Evolutionary conservation across 441 rosid genomes (phyloP), one percentile per base, ranked within the genome.

Genomic region (Arabidopsis hybrid): DNA sequence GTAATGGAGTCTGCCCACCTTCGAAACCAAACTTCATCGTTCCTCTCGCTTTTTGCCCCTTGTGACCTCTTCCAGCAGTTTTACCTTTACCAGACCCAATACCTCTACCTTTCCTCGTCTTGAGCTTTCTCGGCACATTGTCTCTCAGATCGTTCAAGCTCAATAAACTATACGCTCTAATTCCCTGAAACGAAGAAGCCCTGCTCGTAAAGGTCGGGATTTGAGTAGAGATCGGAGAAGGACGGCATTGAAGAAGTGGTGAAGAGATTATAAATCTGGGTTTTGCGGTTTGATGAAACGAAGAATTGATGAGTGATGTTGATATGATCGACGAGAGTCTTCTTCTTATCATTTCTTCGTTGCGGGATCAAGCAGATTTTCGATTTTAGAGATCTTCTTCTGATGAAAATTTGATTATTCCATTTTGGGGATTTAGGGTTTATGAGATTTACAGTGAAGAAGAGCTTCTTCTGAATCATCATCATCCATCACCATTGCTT

Each of bases 11-110:
- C 79, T 93, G 97, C 0, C 98, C 98, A 66, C 97, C 98, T 85
- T 91, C 98, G 61, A 91, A 94, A 12, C 98, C 98, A 66, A 90
- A 87, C 84, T 89, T 92, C 82, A 85, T 80, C n/a, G 89, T 84
- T 11, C 95, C 97, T 72, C 99, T 83, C 2, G 97, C 99, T 69
- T 83, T 92, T 84, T 94, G 99, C 0, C 97, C 97, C 79, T 94
- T 94, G 72, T 94, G 99, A 59, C 97, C 97, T 67, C 97, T 82
- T 34, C 97, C 97, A 0, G 97, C 97, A 46, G 99, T 94, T 83
- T 94, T 92, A 14, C 97, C 97, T 75, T 92, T 87, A 6, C 99
- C 94, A 2, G 99, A 94, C 51, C 99, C 99, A 78, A 92, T 94
- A 17, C 99, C 99, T 72, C 99, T 87, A 3, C 97, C 97, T 72